Evolutionary conservation across 2,329 filamentous ascomycete species (phyloP).

Genomic region (Aspergillus japonicus): DNA sequence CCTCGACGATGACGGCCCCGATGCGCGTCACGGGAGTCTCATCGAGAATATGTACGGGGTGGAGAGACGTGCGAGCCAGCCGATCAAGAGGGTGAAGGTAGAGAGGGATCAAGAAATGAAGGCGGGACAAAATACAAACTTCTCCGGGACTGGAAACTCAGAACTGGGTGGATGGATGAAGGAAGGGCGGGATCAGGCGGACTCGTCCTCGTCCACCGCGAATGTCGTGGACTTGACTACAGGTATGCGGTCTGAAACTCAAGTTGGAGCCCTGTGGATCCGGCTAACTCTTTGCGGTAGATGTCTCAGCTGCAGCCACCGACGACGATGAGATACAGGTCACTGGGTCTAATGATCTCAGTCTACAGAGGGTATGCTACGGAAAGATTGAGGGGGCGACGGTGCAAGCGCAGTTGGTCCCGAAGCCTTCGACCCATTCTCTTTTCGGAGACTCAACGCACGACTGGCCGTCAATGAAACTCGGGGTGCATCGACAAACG

Average conservation of each 20-base stretch:
- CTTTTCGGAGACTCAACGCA: conserved; percentile 53
- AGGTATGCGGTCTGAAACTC: conserved; percentile 17
- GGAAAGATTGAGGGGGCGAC: conserved; percentile 69
- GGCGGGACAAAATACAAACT: conserved; percentile 39
- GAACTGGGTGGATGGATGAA: conserved; percentile 66
- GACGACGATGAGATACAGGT: conserved; percentile 42
- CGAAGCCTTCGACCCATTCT: conserved; percentile 62
- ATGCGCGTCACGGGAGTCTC: conserved; percentile 41
- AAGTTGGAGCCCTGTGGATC: background rate
- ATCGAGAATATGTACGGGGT: conserved; percentile 77
- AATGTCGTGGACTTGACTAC: conserved; percentile 48
- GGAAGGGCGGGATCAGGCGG: conserved; percentile 52
- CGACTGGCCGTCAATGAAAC: conserved; percentile 73
- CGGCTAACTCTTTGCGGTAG: conserved; percentile 23
- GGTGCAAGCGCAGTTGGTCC: conserved; percentile 67
- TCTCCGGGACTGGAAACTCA: conserved; percentile 52
- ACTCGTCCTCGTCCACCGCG: conserved; percentile 51
- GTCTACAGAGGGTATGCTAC: conserved; percentile 73
- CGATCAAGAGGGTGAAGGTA: conserved; percentile 66
- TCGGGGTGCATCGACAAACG: conserved; percentile 62
- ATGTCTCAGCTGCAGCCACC: conserved; percentile 20
- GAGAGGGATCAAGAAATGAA: conserved; percentile 46
- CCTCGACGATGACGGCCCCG: conserved; percentile 30
- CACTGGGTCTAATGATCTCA: conserved; percentile 57
- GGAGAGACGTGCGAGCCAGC: conserved; percentile 61